Evolutionary conservation across 1,284 basidiomycete species (phyloP).

Genomic region (Ustilago sp.): DNA sequence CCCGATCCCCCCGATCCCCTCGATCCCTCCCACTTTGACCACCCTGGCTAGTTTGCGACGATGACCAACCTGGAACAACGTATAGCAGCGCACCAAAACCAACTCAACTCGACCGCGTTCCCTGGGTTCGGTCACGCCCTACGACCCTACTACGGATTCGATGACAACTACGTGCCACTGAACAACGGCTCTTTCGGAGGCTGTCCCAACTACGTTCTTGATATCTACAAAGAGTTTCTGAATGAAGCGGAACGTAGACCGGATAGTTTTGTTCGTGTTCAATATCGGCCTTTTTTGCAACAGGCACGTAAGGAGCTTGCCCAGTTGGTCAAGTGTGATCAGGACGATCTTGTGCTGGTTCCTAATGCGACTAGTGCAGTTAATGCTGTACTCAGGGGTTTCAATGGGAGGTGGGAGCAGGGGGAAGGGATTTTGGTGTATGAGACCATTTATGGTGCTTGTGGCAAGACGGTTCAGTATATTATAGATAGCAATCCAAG

Average conservation of each 20-base stretch:
- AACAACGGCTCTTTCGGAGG: constrained; percentile 52
- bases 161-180: constrained; percentile 31
- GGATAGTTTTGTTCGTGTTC: constrained; percentile 30
- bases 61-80: constrained; percentile 19
- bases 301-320: constrained; percentile 27
- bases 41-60: neutral
- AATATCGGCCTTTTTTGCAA: constrained; percentile 22
- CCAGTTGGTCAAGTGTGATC: constrained; percentile 20
- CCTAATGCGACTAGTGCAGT: constrained; percentile 67
- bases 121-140: constrained; percentile 42
- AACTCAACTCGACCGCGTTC: constrained; percentile 26
- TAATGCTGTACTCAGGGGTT: constrained; percentile 61
- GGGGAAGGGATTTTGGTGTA: constrained; percentile 61
- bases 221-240: constrained; percentile 23
- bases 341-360: constrained; percentile 64
- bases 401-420: constrained; percentile 57
- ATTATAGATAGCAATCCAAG: constrained; percentile 60
- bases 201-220: constrained; percentile 45
- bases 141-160: constrained; percentile 38
- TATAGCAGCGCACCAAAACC: constrained; percentile 15
- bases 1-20: neutral
- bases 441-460: constrained; percentile 65
- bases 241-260: constrained; percentile 36
- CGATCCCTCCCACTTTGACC: neutral
- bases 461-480: constrained; percentile 58